Evolutionary conservation across 2,329 filamentous ascomycete species (phyloP).

Genomic region (Apiospora saccharicola): DNA sequence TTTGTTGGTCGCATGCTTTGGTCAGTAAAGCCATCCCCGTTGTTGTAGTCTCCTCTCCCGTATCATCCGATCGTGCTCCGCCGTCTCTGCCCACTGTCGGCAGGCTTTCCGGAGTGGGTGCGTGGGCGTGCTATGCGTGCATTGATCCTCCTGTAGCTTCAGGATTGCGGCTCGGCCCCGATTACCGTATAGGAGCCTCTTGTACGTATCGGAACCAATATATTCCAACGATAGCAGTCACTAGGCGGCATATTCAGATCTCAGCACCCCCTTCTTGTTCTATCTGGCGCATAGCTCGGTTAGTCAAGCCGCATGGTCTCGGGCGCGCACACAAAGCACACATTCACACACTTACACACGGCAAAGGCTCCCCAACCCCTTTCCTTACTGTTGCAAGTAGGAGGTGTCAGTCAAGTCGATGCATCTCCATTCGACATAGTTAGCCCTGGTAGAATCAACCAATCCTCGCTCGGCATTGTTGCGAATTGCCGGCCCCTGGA

Average conservation of each 20-base stretch:
- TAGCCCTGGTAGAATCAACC: background rate
- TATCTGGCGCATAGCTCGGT: conserved; percentile 3
- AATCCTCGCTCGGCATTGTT: background rate
- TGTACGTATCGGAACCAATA: background rate
- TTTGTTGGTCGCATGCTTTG: background rate
- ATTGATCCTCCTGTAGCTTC: conserved; percentile 19
- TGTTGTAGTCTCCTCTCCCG: background rate
- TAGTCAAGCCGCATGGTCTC: background rate
- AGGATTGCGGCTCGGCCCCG: conserved; percentile 23
- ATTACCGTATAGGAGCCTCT: conserved; percentile 19
- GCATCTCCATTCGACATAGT: background rate
- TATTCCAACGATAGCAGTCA: background rate
- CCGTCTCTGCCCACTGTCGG: conserved; percentile 3
- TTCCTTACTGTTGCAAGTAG: background rate
- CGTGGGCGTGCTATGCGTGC: background rate
- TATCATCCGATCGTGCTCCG: conserved; percentile 10
- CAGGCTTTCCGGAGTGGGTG: conserved; percentile 1
- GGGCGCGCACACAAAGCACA: background rate
- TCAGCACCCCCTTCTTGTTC: background rate
- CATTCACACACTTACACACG: background rate
- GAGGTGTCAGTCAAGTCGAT: background rate
- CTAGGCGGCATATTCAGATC: conserved; percentile 13
- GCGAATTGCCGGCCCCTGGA: background rate
- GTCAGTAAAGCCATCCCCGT: background rate
- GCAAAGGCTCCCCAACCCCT: background rate